phyloP scores from a whole-genome alignment of 2,329 filamentous ascomycete species.

The Didymella arachidicola region DNA sequence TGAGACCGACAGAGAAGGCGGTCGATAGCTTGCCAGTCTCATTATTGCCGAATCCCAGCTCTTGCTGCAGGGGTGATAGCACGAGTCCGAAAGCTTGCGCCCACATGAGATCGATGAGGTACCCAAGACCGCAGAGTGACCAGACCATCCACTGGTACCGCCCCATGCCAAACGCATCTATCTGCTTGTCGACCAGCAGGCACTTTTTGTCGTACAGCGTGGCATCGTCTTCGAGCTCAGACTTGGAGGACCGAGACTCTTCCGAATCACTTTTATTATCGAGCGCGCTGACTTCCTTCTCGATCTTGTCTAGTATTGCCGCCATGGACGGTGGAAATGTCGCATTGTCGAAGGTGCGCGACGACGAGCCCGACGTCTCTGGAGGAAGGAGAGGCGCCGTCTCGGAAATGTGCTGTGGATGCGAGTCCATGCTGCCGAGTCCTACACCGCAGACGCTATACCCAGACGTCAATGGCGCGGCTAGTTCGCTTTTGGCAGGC shows the following conservation, averaged over 20 bases:
- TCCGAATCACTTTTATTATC: conserved; percentile 11
- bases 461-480: conserved; percentile 1
- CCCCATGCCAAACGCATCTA: conserved; percentile 63
- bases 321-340: conserved; percentile 20
- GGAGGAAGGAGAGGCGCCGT: conserved; percentile 14
- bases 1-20: conserved; percentile 63
- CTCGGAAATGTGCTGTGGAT: conserved; percentile 11
- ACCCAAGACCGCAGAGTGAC: conserved; percentile 63
- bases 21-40: conserved; percentile 62
- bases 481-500: conserved; percentile 12
- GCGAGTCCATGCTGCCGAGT: neutral
- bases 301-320: conserved; percentile 17
- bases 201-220: conserved; percentile 56
- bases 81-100: conserved; percentile 66
- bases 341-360: conserved; percentile 5
- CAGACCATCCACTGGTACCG: conserved; percentile 63
- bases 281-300: conserved; percentile 18
- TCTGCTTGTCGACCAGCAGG: conserved; percentile 56
- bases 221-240: conserved; percentile 10
- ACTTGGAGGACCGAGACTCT: neutral
- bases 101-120: conserved; percentile 65
- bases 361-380: conserved; percentile 9
- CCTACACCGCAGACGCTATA: conserved; percentile 1
- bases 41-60: conserved; percentile 60
- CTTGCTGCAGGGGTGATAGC: conserved; percentile 62